Percentiles rank a stretch among this genome's conserved stretches.
phyloP scores from a whole-genome alignment of 306 rosid genomes.

The Dalbergia cultrata region DNA sequence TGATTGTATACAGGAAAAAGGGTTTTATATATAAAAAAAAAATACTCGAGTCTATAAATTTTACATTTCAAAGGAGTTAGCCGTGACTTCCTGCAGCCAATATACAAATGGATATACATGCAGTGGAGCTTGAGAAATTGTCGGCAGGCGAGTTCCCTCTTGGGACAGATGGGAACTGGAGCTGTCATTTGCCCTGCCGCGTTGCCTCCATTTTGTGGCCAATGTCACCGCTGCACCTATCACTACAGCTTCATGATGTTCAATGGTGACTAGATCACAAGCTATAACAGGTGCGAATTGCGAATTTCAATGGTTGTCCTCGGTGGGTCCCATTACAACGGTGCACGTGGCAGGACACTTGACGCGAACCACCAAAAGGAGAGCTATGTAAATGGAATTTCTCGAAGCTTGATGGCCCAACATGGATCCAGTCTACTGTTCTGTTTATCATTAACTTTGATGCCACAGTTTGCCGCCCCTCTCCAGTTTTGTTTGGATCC shows the following conservation, averaged over 20 bases:
- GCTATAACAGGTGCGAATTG: not conserved
- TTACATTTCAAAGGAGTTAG: too few relatives aligned
- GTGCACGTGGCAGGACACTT: constrained; percentile 13
- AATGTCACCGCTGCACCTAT: constrained; percentile 42
- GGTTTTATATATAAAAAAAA: too few relatives aligned
- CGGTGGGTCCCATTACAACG: not conserved
- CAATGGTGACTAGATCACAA: not conserved
- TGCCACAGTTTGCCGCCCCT: not conserved
- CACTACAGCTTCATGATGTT: constrained; percentile 25
- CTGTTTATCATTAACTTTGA: not conserved
- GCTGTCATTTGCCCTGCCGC: not conserved
- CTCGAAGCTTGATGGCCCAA: not conserved
- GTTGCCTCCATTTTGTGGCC: constrained; percentile 1
- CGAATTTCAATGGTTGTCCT: not conserved
- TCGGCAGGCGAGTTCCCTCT: not conserved
- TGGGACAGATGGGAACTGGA: not conserved
- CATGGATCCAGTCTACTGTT: too few relatives aligned
- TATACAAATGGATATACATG: not conserved
- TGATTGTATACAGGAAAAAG: too few relatives aligned
- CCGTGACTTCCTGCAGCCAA: too few relatives aligned
- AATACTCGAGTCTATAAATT: too few relatives aligned
- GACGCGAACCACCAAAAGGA: not conserved
- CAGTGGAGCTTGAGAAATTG: not conserved
- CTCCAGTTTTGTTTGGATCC: not conserved
- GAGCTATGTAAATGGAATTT: not conserved